phyloP scores from a whole-genome alignment of 352 stramenopile genomes.

The Halophytophthora batemanensis region DNA sequence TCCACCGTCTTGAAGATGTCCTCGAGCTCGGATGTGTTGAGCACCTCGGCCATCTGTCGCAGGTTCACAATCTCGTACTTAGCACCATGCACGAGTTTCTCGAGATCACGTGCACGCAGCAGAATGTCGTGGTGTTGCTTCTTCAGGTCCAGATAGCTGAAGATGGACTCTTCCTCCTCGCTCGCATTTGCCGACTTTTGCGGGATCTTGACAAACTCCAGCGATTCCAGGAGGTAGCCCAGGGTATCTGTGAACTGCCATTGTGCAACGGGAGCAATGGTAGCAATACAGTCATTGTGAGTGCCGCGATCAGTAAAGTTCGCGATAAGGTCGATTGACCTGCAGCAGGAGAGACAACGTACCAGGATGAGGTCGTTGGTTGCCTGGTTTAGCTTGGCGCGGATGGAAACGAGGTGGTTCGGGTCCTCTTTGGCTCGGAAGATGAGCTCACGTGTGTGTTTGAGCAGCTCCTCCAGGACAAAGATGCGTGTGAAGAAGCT shows the following conservation, averaged over 20 bases:
- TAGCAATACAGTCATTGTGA: too few relatives aligned
- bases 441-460: constrained; percentile 89
- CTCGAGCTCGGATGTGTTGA: constrained; percentile 88
- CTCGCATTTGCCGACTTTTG: constrained; percentile 35
- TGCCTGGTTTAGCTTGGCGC: constrained; percentile 82
- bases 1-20: constrained; percentile 89
- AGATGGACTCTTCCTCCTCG: constrained; percentile 77
- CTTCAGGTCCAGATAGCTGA: constrained; percentile 90
- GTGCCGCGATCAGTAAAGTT: too few relatives aligned
- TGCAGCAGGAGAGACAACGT: neutral
- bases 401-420: constrained; percentile 78
- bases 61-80: constrained; percentile 91
- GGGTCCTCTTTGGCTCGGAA: constrained; percentile 87
- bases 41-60: constrained; percentile 86
- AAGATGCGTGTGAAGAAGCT: constrained; percentile 97
- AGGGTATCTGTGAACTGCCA: constrained; percentile 91
- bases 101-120: constrained; percentile 86
- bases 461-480: constrained; percentile 94
- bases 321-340: neutral
- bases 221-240: constrained; percentile 92
- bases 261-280: constrained; percentile 1
- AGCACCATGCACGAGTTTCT: constrained; percentile 90
- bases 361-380: constrained; percentile 91
- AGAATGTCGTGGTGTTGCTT: constrained; percentile 87
- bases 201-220: constrained; percentile 83